Conservation (phyloP, 2,329 filamentous ascomycete genomes). For the Ustulina deusta region DNA sequence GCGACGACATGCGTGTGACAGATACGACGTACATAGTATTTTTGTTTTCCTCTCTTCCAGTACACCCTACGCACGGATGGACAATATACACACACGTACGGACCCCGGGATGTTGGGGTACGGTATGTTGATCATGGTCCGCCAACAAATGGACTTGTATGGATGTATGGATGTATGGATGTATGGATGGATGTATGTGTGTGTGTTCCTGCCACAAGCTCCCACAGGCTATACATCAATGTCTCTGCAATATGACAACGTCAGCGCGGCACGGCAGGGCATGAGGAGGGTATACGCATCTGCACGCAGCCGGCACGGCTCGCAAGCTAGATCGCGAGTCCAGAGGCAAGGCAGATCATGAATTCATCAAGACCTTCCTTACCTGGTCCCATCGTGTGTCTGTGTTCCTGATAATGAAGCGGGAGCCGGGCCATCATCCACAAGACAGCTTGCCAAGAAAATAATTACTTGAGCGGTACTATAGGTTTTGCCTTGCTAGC, state of each 20-base stretch:
- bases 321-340: slow-evolving; percentile 17
- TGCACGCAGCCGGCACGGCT: slow-evolving; percentile 29
- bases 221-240: background rate
- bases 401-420: background rate
- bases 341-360: background rate
- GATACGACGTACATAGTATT: slow-evolving; percentile 5
- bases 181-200: too few relatives aligned
- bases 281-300: slow-evolving; percentile 17
- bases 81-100: slow-evolving; percentile 5
- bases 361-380: background rate
- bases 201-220: slow-evolving; percentile 4
- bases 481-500: background rate
- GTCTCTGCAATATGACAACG: slow-evolving; percentile 19
- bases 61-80: slow-evolving; percentile 25
- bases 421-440: background rate
- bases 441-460: slow-evolving; percentile 4
- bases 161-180: too few relatives aligned
- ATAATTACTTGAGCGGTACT: background rate
- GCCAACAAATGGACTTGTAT: background rate
- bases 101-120: slow-evolving; percentile 16
- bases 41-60: background rate
- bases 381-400: background rate
- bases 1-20: slow-evolving; percentile 6
- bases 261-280: slow-evolving; percentile 14
- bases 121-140: background rate